Conservation (phyloP, 352 stramenopile species). For the Pythium brachiatum region DNA sequence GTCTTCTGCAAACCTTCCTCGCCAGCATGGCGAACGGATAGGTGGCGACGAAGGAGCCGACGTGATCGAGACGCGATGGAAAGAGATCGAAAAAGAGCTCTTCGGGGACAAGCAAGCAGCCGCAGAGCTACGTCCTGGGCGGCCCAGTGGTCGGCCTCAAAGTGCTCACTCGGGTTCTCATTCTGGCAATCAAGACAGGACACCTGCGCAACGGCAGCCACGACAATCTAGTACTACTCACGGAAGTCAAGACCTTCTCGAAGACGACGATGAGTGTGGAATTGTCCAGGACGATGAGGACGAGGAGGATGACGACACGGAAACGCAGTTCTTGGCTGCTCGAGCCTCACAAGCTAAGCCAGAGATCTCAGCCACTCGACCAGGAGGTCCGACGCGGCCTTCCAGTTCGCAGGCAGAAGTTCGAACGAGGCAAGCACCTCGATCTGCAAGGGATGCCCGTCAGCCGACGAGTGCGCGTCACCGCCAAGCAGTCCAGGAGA, state of each 20-base stretch:
- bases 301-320: constrained; percentile 19
- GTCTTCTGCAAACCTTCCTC: background rate
- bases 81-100: constrained; percentile 19
- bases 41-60: background rate
- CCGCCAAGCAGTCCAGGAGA: background rate
- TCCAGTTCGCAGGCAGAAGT: background rate
- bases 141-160: constrained; percentile 31
- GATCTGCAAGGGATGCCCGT: background rate
- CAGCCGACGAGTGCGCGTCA: background rate
- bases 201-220: background rate
- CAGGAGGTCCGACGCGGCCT: background rate
- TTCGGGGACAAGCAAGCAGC: constrained; percentile 1
- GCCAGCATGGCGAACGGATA: background rate
- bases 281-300: constrained; percentile 48
- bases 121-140: background rate
- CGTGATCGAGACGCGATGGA: constrained; percentile 15
- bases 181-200: background rate
- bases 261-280: constrained; percentile 41
- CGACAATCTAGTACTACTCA: background rate
- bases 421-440: background rate
- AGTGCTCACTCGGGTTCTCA: constrained; percentile 27
- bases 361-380: background rate
- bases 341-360: background rate
- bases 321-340: background rate
- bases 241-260: background rate